Evolutionary conservation across 352 stramenopile species (phyloP).

Genomic region (Blastocystis sp.): DNA sequence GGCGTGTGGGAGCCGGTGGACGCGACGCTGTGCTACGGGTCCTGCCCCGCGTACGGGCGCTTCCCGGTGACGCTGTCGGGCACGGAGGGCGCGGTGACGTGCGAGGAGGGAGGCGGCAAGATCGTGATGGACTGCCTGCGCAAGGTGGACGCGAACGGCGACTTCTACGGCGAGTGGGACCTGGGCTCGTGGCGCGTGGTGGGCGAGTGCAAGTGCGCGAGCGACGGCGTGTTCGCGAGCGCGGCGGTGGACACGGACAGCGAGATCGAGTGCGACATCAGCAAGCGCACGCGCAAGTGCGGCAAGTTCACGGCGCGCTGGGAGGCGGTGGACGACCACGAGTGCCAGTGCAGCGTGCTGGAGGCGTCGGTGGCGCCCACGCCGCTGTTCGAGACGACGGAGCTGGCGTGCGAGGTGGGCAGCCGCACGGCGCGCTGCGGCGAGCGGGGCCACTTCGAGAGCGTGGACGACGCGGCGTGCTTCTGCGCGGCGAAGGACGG

Average conservation of each 20-base stretch:
- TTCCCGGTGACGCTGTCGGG: constrained; percentile 31
- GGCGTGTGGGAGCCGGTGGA: constrained; percentile 24
- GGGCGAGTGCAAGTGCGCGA: not conserved
- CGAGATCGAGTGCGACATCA: constrained; percentile 3
- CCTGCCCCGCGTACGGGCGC: constrained; percentile 14
- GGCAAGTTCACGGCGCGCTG: constrained; percentile 27
- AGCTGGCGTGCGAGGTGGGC: not conserved
- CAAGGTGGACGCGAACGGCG: constrained; percentile 44
- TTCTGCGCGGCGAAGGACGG: not conserved
- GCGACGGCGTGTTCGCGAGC: constrained; percentile 3
- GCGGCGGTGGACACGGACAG: not conserved
- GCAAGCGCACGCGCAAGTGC: constrained; percentile 14
- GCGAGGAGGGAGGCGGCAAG: constrained; percentile 12
- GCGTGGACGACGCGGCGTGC: not conserved
- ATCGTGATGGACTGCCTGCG: constrained; percentile 38
- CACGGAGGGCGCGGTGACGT: not conserved
- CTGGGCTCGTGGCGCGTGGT: constrained; percentile 19
- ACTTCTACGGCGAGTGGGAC: constrained; percentile 51
- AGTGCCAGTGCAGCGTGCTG: constrained; percentile 9
- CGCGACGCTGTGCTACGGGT: constrained; percentile 22
- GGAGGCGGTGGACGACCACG: constrained; percentile 3
- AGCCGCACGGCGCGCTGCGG: not conserved
- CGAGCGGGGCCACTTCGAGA: constrained; percentile 7
- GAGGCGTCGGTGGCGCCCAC: not conserved
- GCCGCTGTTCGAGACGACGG: not conserved